A percentile compares a stretch with the other conserved stretches of the same genome.
These are phyloP conservation scores for Phytophthora agathidicida DNA, from an alignment of 352 stramenopile genomes.

Conservation along the genomic window DNA sequence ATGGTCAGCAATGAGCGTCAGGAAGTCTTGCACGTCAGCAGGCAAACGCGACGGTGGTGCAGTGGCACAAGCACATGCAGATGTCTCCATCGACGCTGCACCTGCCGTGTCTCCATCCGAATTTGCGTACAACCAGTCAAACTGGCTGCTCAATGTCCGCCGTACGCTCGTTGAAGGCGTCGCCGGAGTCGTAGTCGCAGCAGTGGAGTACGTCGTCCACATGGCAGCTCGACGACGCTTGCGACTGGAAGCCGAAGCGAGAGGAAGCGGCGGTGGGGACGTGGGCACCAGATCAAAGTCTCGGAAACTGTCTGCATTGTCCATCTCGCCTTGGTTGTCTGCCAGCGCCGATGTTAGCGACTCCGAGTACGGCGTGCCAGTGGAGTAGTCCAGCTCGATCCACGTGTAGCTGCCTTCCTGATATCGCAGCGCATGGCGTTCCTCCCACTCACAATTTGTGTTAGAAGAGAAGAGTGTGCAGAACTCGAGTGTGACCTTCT, in stretches of 20 bases:
- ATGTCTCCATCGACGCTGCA: slow-evolving; percentile 10
- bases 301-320: slow-evolving; percentile 34
- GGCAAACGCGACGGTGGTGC: slow-evolving; percentile 50
- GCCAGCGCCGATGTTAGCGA: slow-evolving; percentile 40
- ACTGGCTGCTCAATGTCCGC: slow-evolving; percentile 28
- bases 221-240: slow-evolving; percentile 37
- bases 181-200: slow-evolving; percentile 4
- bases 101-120: slow-evolving; percentile 20
- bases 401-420: slow-evolving; percentile 74
- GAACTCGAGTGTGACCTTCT: slow-evolving; percentile 58
- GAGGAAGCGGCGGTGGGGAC: slow-evolving; percentile 24
- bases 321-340: slow-evolving; percentile 39
- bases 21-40: slow-evolving; percentile 53
- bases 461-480: slow-evolving; percentile 51
- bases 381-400: slow-evolving; percentile 71
- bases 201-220: slow-evolving; percentile 28
- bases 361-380: slow-evolving; percentile 48
- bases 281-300: slow-evolving; percentile 42
- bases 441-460: slow-evolving; percentile 61
- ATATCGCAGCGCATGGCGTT: slow-evolving; percentile 55
- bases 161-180: slow-evolving; percentile 22
- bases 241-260: slow-evolving; percentile 25
- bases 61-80: slow-evolving; percentile 22
- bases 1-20: slow-evolving; percentile 51
- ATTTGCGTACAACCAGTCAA: slow-evolving; percentile 37